Evolutionary conservation across 2,329 filamentous ascomycete species (phyloP), one percentile per base, ranked within the genome.

Genomic region (Xylaria sp.): DNA sequence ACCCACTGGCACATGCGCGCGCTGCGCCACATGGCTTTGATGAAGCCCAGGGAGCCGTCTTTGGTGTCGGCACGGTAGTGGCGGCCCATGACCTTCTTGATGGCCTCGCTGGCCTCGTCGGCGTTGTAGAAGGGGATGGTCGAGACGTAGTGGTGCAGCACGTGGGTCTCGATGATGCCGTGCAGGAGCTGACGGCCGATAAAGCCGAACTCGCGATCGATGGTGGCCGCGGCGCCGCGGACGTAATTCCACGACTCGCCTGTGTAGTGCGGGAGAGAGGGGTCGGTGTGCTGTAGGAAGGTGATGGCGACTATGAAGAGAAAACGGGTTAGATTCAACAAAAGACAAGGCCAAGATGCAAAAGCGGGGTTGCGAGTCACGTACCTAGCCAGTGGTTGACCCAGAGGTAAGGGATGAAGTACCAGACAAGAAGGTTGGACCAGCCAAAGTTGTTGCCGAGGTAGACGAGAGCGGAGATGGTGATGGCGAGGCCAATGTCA

Each of bases 341-440:
- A 9, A n/a, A 18, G 18, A 63, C 60, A 34, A 8, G 15, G 10
- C 3, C 15, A 28, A 18, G 55, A 32, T 9, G 7, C 3, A 23
- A 43, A 34, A 10, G 13, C 25, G 46, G 25, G 34, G 3, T 18
- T 25, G 25, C 1, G 45, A 18, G 39, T 60, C 12, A 87, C 92
- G 87, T 90, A 96, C 93, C 93, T 65, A 98, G 91, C 95, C 95
- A 98, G 89, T 97, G 94, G 88, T 98, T 97, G 65, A 97, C 94
- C 95, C 95, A 97, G 69, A 97, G 86, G 81, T 98, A 99, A 43
- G 96, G 96, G 67, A 97, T 78, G 77, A 94, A 90, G 84, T 99
- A 99, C 95, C 96, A 98, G 71, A 99, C 91, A 68, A 92, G 83
- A 80, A 98, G 85, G 85, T 97, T 98, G 78, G 85, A 80, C 85